Conservation (phyloP, 2,329 filamentous ascomycete genomes). For the Trichoderma koningiopsis region DNA sequence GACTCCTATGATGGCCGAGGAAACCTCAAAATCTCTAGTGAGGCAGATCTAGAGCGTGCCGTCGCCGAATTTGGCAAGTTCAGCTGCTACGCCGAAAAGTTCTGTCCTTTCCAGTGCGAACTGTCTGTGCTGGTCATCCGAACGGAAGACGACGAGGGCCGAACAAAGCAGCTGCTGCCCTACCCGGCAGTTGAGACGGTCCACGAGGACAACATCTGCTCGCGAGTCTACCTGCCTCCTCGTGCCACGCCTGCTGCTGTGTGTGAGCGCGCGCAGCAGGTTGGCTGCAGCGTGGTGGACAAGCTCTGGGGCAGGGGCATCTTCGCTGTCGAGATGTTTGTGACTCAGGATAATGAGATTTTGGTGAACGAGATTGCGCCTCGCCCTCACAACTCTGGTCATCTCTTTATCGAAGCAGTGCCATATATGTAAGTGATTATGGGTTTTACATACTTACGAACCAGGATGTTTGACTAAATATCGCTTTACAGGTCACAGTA, state of each 20-base stretch:
- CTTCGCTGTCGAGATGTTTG: conserved; percentile 96
- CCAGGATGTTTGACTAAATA: neutral
- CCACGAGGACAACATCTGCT: conserved; percentile 94
- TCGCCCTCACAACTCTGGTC: conserved; percentile 84
- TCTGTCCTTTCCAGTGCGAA: conserved; percentile 82
- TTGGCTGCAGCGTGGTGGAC: conserved; percentile 77
- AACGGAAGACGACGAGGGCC: conserved; percentile 67
- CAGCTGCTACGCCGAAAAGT: conserved; percentile 86
- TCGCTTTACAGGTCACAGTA: conserved; percentile 67
- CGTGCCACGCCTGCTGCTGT: conserved; percentile 65
- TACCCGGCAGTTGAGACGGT: conserved; percentile 94
- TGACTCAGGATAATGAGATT: conserved; percentile 66
- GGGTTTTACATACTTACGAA: too few relatives aligned
- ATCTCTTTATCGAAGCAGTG: conserved; percentile 93
- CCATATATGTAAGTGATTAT: conserved; percentile 61
- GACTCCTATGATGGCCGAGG: conserved; percentile 91
- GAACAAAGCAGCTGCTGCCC: conserved; percentile 58
- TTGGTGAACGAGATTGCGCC: conserved; percentile 87
- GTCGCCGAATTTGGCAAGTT: conserved; percentile 68
- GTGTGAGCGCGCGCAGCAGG: conserved; percentile 67
- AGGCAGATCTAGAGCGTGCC: conserved; percentile 60
- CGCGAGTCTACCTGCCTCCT: conserved; percentile 85
- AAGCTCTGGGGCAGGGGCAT: conserved; percentile 86
- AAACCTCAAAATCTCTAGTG: conserved; percentile 55
- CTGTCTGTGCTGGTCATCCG: conserved; percentile 94